Conservation (phyloP, 805 yeast species). For the Saturnispora hagleri region DNA sequence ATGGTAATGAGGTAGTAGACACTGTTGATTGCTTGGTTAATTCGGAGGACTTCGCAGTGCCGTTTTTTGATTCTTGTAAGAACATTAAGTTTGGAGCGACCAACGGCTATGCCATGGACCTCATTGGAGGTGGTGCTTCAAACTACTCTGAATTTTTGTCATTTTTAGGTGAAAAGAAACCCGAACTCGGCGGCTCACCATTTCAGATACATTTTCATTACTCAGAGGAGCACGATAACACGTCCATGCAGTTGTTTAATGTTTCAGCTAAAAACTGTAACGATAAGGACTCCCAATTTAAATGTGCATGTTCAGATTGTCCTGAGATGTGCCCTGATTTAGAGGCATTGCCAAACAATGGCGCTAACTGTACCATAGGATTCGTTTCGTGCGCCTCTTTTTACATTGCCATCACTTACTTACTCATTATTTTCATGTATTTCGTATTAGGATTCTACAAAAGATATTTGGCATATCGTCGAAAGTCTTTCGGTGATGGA, state of each 20-base stretch:
- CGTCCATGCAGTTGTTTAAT: constrained; percentile 20
- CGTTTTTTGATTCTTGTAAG: constrained; percentile 76
- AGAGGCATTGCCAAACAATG: constrained; percentile 33
- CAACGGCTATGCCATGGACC: constrained; percentile 93
- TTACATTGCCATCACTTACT: constrained; percentile 44
- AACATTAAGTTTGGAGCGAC: constrained; percentile 88
- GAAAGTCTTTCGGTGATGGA: background rate
- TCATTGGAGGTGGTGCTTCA: constrained; percentile 94
- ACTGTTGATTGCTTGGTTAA: constrained; percentile 61
- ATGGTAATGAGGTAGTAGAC: constrained; percentile 52
- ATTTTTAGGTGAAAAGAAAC: constrained; percentile 91
- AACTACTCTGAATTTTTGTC: constrained; percentile 65
- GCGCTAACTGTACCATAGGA: constrained; percentile 37
- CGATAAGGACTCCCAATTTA: constrained; percentile 44
- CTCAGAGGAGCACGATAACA: background rate
- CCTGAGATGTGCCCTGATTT: constrained; percentile 67
- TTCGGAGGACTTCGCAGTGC: constrained; percentile 54
- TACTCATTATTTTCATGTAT: background rate
- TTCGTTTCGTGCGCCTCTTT: constrained; percentile 67
- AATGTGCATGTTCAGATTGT: constrained; percentile 91
- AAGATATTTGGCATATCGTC: background rate
- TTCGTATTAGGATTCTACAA: background rate
- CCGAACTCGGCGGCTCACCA: constrained; percentile 89
- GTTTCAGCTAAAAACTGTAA: constrained; percentile 39
- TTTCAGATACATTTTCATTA: constrained; percentile 78